Evolutionary conservation across 2,329 filamentous ascomycete species (phyloP).

Genomic region (Phialocephala sp.): DNA sequence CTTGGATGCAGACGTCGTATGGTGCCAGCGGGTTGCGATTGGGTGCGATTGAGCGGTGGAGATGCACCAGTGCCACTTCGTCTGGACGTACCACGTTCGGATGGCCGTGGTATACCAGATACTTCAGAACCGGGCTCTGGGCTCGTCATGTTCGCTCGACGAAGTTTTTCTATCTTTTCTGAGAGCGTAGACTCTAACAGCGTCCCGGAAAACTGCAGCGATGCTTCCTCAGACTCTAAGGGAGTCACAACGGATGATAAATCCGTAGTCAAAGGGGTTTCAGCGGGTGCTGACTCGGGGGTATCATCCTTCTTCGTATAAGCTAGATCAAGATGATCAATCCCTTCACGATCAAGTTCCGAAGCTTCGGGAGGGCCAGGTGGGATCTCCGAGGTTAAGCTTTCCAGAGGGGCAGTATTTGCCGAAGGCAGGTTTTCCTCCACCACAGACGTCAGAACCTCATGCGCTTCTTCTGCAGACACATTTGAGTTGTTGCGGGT

Average conservation of each 20-base stretch:
- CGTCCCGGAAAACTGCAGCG: constrained; percentile 14
- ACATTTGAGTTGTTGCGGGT: constrained; percentile 44
- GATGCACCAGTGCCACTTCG: constrained; percentile 36
- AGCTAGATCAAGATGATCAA: constrained; percentile 67
- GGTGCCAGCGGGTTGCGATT: constrained; percentile 44
- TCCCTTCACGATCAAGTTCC: constrained; percentile 55
- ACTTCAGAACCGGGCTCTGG: constrained; percentile 33
- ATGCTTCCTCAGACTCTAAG: constrained; percentile 15
- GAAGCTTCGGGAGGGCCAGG: constrained; percentile 32
- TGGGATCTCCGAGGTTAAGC: not conserved
- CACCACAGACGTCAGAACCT: constrained; percentile 68
- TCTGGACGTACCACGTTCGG: constrained; percentile 37
- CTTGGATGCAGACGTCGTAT: constrained; percentile 37
- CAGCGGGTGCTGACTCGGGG: constrained; percentile 19
- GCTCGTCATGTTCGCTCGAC: constrained; percentile 30
- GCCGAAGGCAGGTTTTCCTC: constrained; percentile 53
- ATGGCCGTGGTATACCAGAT: constrained; percentile 42
- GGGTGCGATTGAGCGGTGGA: constrained; percentile 42
- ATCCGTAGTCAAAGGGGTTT: constrained; percentile 24
- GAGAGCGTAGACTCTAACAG: constrained; percentile 36
- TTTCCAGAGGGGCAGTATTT: not conserved
- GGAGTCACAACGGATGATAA: constrained; percentile 17
- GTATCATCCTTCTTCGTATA: constrained; percentile 40
- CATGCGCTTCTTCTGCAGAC: constrained; percentile 66
- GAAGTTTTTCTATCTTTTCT: constrained; percentile 41